Base-by-base conservation (phyloP, 495 filamentous ascomycete genomes). In the Viridothelium virens region DNA sequence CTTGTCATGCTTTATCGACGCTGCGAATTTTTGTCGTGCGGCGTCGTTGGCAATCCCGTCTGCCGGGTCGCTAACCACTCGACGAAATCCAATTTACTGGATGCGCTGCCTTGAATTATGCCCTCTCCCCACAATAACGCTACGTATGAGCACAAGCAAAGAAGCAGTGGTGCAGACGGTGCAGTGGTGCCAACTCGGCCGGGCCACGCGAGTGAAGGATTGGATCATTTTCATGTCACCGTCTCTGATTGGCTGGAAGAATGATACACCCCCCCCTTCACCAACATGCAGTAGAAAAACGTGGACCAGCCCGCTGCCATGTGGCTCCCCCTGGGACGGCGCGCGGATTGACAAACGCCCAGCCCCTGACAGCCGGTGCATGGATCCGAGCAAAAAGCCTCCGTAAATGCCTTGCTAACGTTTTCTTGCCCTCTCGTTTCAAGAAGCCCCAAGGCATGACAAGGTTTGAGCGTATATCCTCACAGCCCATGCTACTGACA, bases 281-380 rank as follows among this genome's bases (percentile, higher is more conserved):
- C 53, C 53, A 59, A 59, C 53, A 36, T 36, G 53, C 53, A 36
- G 53, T n/a, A 11, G 25, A 59, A 59, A 59, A 59, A 59, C 53
- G 53, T 59, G 53, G 53, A 59, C 36, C 53, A 59, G 53, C 53
- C 11, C 53, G 18, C 36, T 59, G 53, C 53, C 53, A 59, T 59
- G 53, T 59, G 53, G 53, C 53, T 59, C 7, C 33, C 18, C 53
- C 48, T 18, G 11, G 53, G n/a, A 53, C 48, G 10, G n/a, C 14
- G 48, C 48, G 53, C 41, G 53, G 53, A n/a, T 59, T 59, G 31
- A 31, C 53, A 59, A 59, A 59, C 53, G 53, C n/a, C 31, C 18
- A 34, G 25, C 53, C 53, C 53, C 53, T 59, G 53, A 59, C 53
- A 31, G 53, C 31, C 4, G 53, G 33, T 59, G 53, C 53, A 36